Percentiles rank a stretch among this genome's conserved stretches.
Conservation (phyloP, 2,329 filamentous ascomycete species). For the Venturiaceae sp. region DNA sequence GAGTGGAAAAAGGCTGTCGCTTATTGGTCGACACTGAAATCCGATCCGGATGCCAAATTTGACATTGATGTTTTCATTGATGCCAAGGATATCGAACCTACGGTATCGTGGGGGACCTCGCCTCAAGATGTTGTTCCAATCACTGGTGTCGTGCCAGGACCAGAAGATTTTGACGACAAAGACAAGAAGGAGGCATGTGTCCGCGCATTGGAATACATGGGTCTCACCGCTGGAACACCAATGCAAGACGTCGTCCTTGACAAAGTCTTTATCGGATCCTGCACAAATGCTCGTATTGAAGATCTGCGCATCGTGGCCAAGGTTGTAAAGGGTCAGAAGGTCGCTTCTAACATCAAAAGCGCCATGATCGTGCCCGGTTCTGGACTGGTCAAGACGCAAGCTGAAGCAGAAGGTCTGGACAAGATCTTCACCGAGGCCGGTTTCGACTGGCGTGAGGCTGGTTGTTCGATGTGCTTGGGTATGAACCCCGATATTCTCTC, state of each 20-base stretch:
- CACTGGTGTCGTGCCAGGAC: slow-evolving; percentile 79
- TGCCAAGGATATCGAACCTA: slow-evolving; percentile 85
- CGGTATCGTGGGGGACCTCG: slow-evolving; percentile 93
- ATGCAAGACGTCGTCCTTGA: slow-evolving; percentile 91
- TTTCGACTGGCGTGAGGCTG: slow-evolving; percentile 96
- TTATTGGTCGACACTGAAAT: slow-evolving; percentile 82
- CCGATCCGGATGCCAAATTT: slow-evolving; percentile 80
- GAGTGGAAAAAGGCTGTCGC: slow-evolving; percentile 83
- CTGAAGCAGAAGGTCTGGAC: slow-evolving; percentile 85
- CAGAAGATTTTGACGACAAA: slow-evolving; percentile 73
- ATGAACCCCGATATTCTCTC: slow-evolving; percentile 98
- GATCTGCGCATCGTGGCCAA: slow-evolving; percentile 81
- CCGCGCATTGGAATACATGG: slow-evolving; percentile 93
- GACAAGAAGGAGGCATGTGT: slow-evolving; percentile 71
- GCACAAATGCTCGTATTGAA: slow-evolving; percentile 95
- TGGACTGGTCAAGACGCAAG: slow-evolving; percentile 84
- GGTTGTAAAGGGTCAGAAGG: slow-evolving; percentile 77
- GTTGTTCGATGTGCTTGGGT: slow-evolving; percentile 97
- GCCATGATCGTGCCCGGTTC: slow-evolving; percentile 97
- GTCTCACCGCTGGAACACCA: slow-evolving; percentile 70
- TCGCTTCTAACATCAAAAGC: slow-evolving; percentile 81
- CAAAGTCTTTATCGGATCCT: slow-evolving; percentile 97
- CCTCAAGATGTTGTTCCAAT: slow-evolving; percentile 96
- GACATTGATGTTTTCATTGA: slow-evolving; percentile 86
- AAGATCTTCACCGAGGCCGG: slow-evolving; percentile 86